Base-by-base conservation (phyloP, 495 filamentous ascomycete genomes). In the Penicillium longicatenatum region DNA sequence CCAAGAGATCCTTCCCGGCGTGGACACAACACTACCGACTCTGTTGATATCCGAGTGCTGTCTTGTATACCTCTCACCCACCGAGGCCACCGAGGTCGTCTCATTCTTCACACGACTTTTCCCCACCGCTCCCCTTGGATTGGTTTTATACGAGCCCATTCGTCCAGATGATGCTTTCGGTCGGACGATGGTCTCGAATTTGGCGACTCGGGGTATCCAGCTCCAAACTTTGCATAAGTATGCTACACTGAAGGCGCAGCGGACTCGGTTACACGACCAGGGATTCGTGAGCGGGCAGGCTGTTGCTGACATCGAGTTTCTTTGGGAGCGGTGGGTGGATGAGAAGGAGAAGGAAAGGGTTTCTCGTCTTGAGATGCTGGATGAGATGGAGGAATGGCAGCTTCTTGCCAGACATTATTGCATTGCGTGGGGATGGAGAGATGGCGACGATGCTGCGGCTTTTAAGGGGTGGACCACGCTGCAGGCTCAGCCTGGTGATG, bases 361-460 rank as follows among this genome's bases (percentile, higher is more conserved):
- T 4, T 85, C 88, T 47, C 66, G 72, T 22, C 70, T 97, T 52
- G 94, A 98, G 72, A 89, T 93, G 78, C 67, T 98, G 60, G 94
- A 98, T 78, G 94, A 98, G 73, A 83, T 96, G 53, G 94, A 98
- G 74, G 94, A 98, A 75, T 97, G 93, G 92, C 76, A 84, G 64
- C 69, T 98, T 68, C 70, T 98, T 63, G 91, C 91, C 5, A 81
- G 81, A 57, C 94, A 98, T 78, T 98, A 98, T 72, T 88, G 92
- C 60, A 81, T 98, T 54, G 87, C 81, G 10, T 97, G 93, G 93
- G 93, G 84, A 0, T 91, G 88, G 87, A 78, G 83, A 50, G 80
- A 81, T 53, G n/a, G n/a, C n/a, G n/a, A n/a, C n/a, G 74, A 56
- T 33, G 65, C 55, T 30, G 44, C 50, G 47, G 65, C 59, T 44